A percentile compares a stretch with the other conserved stretches of the same genome.
These are phyloP conservation scores for Paradendryphiella salina DNA, from an alignment of 2,329 filamentous ascomycete genomes.

Conservation along the genomic window DNA sequence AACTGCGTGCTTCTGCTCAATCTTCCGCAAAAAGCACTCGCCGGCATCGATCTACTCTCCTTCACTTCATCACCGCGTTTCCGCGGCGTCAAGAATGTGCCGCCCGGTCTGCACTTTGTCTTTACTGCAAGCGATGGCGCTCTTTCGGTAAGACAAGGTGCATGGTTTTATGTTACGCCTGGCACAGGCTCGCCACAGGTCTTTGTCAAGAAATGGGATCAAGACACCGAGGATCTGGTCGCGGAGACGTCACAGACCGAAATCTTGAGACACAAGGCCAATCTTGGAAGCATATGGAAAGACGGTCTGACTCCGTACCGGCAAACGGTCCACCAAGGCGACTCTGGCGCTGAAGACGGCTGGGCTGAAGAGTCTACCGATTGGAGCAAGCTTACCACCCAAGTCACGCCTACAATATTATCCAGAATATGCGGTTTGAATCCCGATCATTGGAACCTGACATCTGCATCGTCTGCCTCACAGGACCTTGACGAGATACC, in stretches of 20 bases:
- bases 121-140: conserved; percentile 63
- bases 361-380: conserved; percentile 52
- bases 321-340: conserved; percentile 45
- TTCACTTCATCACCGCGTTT: conserved; percentile 66
- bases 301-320: conserved; percentile 55
- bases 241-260: conserved; percentile 49
- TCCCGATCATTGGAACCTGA: conserved; percentile 58
- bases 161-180: conserved; percentile 61
- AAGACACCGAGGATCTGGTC: conserved; percentile 51
- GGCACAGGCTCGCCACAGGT: conserved; percentile 47
- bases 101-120: conserved; percentile 63
- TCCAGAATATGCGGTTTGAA: conserved; percentile 55
- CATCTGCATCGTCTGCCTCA: conserved; percentile 60
- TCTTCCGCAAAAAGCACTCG: conserved; percentile 52
- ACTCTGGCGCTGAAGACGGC: conserved; percentile 36
- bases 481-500: conserved; percentile 64
- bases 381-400: conserved; percentile 58
- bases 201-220: conserved; percentile 62
- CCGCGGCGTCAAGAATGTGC: conserved; percentile 62
- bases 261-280: conserved; percentile 57
- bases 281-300: conserved; percentile 60
- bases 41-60: conserved; percentile 61
- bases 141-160: conserved; percentile 63
- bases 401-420: conserved; percentile 55
- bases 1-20: conserved; percentile 51